Evolutionary conservation across 2,329 filamentous ascomycete species (phyloP), one percentile per base, ranked within the genome.

Genomic region (Cladophialophora psammophila): DNA sequence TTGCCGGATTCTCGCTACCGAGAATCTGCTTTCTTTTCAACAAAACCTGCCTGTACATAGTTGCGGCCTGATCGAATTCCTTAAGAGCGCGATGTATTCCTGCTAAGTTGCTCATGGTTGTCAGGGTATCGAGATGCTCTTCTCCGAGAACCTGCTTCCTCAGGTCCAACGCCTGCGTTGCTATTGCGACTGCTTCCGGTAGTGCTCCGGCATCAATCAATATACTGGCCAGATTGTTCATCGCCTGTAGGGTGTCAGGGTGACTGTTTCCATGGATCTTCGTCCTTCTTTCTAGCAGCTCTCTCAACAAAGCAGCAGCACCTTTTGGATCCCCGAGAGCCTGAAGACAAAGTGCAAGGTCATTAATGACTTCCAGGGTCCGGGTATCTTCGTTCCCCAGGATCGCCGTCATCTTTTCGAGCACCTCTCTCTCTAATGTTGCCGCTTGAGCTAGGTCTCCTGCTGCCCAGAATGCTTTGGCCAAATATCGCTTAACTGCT

Each of bases 91-190:
- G 26, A 3, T 26, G 26, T 26, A 26, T 26, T 26, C 26, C 26
- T 42, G 40, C 40, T 12, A 42, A n/a, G 4, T 42, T 42, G n/a
- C n/a, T 42, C 40, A 42, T 42, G 2, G 40, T 42, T n/a, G 40
- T 12, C 2, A 42, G 10, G 2, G 40, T 42, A 12, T 12, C 10
- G n/a, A n/a, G 40, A 42, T 42, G 40, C n/a, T 42, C 40, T n/a
- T 42, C 40, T 42, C 40, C 40, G 40, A 42, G n/a, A n/a, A 42
- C n/a, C n/a, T n/a, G 40, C n/a, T n/a, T 42, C 40, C 40, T 42
- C 40, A 12, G 10, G 12, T 42, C 40, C n/a, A 42, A 42, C 2
- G n/a, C 40, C 4, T 42, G 12, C 40, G 10, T 42, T 42, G n/a
- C 12, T 42, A 42, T 42, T n/a, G 12, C n/a, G n/a, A n/a, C 40